Evolutionary conservation across 208 protist species (phyloP), one percentile per base, ranked within the genome.

Genomic region (Tritrichomonas foetus): DNA sequence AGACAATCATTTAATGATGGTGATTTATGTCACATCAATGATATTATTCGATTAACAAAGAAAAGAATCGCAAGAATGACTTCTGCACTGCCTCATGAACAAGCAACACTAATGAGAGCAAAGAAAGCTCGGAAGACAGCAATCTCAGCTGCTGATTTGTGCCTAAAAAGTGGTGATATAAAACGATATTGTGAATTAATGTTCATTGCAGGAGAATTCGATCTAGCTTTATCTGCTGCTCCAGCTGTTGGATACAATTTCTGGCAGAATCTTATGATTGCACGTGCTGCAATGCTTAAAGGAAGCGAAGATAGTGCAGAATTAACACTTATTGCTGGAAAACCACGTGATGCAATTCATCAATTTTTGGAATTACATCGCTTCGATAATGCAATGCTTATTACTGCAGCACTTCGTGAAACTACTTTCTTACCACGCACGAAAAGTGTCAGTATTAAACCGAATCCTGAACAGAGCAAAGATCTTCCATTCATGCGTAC

Each of bases 131-230:
- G 22, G 36, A 53, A 53, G 57, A 5, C 27, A 20, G 78, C 78
- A 39, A 14, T 89, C 22, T 20, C 33, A 33, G 78, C 78, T 39
- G 78, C 78, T 33, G 78, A 89, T 61, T 33, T 89, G 16, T 89
- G 41, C 57, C 41, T 89, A 1, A 89, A 89, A 36, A 39, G 5
- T 27, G 78, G 78, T 2, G 47, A 89, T 20, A 39, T 57, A 33
- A 89, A 89, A 27, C 27, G 30, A 89, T 89, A 89, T 39, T 89
- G 78, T 47, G 78, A 89, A 39, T 16, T 89, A 33, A 89, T 89
- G 78, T 89, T 89, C 22, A n/a, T 89, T 33, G 25, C 16, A 25
- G 78, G 78, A 11, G 78, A 89, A 57, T 89, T 39, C 30, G 47
- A 89, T 89, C 14, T 47, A 14, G 41, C 78, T 39, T 39, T 89